Percentiles rank a stretch among this genome's conserved stretches.
These are phyloP conservation scores for Claviceps humidiphila DNA, from an alignment of 2,329 filamentous ascomycete species.

Conservation along the genomic window DNA sequence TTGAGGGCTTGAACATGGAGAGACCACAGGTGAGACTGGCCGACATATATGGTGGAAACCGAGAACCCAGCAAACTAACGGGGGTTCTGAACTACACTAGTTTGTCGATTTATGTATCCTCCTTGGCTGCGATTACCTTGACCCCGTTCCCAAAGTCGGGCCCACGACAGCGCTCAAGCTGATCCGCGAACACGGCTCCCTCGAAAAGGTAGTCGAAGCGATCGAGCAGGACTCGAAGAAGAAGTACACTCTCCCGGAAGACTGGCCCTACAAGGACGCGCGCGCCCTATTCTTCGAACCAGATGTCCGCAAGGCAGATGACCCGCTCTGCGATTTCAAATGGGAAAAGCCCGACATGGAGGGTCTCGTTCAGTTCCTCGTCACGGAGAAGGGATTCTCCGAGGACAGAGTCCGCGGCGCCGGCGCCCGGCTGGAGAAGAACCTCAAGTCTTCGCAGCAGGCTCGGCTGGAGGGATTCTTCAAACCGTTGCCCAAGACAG, in stretches of 20 bases:
- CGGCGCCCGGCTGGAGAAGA: conserved; percentile 72
- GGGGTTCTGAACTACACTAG: conserved; percentile 27
- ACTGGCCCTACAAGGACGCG: conserved; percentile 91
- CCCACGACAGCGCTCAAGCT: conserved; percentile 85
- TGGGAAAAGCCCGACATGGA: conserved; percentile 92
- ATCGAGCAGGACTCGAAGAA: conserved; percentile 64
- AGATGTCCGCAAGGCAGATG: conserved; percentile 71
- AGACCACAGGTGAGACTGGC: conserved; percentile 52
- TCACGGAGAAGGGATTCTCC: conserved; percentile 90
- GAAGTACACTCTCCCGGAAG: conserved; percentile 80
- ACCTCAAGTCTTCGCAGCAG: conserved; percentile 82
- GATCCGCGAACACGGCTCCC: conserved; percentile 77
- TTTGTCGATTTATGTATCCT: conserved; percentile 98
- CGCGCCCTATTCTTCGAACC: conserved; percentile 85
- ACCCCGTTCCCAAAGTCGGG: conserved; percentile 89
- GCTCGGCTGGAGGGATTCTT: conserved; percentile 92
- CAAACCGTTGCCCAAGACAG: conserved; percentile 80
- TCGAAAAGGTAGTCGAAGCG: conserved; percentile 76
- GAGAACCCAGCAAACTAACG: conserved; percentile 5
- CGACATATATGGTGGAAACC: background rate
- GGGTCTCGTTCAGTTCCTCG: conserved; percentile 77
- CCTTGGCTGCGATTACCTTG: conserved; percentile 93
- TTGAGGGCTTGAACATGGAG: conserved; percentile 82
- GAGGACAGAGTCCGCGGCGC: conserved; percentile 81
- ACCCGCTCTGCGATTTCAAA: conserved; percentile 88